phyloP scores from a whole-genome alignment of 805 yeast genomes.

The Saccharomycopsis fermentans region DNA sequence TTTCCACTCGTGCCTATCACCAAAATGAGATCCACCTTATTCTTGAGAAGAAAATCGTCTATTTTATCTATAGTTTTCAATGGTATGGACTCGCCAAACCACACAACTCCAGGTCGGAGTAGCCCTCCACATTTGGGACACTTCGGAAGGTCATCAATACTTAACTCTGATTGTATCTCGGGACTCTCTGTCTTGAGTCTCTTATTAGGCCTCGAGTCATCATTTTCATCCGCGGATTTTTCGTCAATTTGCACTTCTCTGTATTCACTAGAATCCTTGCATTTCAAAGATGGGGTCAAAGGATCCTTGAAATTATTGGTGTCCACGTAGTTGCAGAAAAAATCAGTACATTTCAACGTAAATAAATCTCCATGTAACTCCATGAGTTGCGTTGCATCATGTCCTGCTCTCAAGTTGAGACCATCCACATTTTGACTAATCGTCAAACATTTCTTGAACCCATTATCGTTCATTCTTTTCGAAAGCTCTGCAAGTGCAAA shows the following conservation, averaged over 20 bases:
- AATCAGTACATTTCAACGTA: slow-evolving; percentile 62
- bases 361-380: slow-evolving; percentile 79
- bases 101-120: slow-evolving; percentile 81
- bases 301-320: slow-evolving; percentile 46
- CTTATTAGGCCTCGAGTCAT: background rate
- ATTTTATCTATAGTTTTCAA: slow-evolving; percentile 50
- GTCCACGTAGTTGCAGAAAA: slow-evolving; percentile 55
- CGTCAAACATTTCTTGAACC: slow-evolving; percentile 39
- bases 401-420: slow-evolving; percentile 55
- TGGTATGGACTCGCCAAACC: slow-evolving; percentile 91
- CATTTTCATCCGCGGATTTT: slow-evolving; percentile 2
- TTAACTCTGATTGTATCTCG: slow-evolving; percentile 37
- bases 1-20: slow-evolving; percentile 81
- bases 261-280: slow-evolving; percentile 5
- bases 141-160: slow-evolving; percentile 47
- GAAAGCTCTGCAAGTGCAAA: slow-evolving; percentile 56
- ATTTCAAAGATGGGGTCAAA: slow-evolving; percentile 40
- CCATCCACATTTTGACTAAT: slow-evolving; percentile 84
- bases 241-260: slow-evolving; percentile 1
- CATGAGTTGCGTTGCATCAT: slow-evolving; percentile 39
- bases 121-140: slow-evolving; percentile 70
- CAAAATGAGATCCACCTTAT: slow-evolving; percentile 57
- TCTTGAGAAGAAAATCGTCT: slow-evolving; percentile 52
- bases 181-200: slow-evolving; percentile 26
- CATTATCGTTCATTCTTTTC: slow-evolving; percentile 21